A percentile compares a stretch with the other conserved stretches of the same genome.
Evolutionary conservation across 179 eudicot genomes (phyloP).

Genomic region (Corrigiola litoralis): DNA sequence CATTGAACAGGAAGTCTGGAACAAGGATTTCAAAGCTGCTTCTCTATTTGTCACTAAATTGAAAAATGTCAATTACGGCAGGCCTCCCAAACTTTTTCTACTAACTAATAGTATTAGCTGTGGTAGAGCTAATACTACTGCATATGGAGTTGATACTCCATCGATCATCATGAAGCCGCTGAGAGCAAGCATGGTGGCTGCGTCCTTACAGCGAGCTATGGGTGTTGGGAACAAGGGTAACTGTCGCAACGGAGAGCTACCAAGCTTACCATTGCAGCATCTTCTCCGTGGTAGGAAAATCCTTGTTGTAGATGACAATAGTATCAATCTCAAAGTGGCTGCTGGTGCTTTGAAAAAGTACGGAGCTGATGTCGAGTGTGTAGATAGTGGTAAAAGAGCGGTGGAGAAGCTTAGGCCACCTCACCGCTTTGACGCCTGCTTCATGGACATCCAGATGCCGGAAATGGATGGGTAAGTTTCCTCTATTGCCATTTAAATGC

Average conservation of each 20-base stretch:
- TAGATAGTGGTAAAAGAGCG: constrained; percentile 64
- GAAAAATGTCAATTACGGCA: constrained; percentile 18
- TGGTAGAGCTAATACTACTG: constrained; percentile 25
- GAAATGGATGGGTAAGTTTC: constrained; percentile 83
- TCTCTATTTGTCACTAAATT: constrained; percentile 29
- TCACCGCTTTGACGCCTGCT: constrained; percentile 76
- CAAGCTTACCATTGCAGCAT: constrained; percentile 36
- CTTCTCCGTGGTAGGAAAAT: constrained; percentile 66
- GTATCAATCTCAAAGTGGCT: constrained; percentile 69
- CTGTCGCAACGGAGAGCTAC: constrained; percentile 33
- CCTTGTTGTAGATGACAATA: constrained; percentile 81
- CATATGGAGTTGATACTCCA: constrained; percentile 37
- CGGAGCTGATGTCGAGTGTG: constrained; percentile 84
- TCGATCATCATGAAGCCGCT: constrained; percentile 61
- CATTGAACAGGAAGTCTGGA: constrained; percentile 74
- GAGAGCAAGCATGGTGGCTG: constrained; percentile 79
- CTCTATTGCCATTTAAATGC: not conserved
- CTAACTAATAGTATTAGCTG: constrained; percentile 44
- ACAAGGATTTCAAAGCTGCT: constrained; percentile 35
- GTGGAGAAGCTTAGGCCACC: constrained; percentile 56
- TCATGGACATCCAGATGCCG: constrained; percentile 98
- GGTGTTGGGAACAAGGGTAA: constrained; percentile 59
- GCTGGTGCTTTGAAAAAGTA: constrained; percentile 78
- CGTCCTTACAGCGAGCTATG: constrained; percentile 67
- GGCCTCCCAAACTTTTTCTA: constrained; percentile 54